Conservation (phyloP, 2,329 filamentous ascomycete genomes). For the Ophiostoma quercus region DNA sequence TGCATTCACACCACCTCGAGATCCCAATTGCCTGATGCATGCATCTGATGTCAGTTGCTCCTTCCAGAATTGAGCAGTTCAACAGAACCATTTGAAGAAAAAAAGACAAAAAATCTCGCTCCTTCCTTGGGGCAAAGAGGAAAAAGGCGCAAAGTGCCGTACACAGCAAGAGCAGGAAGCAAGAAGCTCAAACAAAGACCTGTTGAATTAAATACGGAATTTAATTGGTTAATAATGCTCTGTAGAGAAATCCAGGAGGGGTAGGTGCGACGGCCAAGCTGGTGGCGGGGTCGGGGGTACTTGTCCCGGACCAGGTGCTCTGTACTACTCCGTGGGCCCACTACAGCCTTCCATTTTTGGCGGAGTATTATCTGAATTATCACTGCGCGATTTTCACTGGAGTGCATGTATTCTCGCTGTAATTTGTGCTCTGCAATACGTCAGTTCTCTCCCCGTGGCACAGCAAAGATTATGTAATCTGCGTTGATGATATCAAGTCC, state of each 20-base stretch:
- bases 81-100: background rate
- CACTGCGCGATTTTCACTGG: slow-evolving; percentile 10
- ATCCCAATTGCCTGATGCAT: background rate
- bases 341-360: background rate
- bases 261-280: slow-evolving; percentile 5
- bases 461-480: background rate
- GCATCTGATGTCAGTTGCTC: background rate
- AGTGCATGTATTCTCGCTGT: slow-evolving; percentile 11
- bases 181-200: background rate
- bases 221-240: background rate
- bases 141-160: background rate
- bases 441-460: background rate
- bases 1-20: background rate
- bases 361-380: background rate
- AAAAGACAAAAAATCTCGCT: background rate
- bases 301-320: slow-evolving; percentile 10
- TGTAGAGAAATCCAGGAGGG: background rate
- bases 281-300: slow-evolving; percentile 14
- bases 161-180: background rate
- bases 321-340: background rate
- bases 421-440: slow-evolving; percentile 4
- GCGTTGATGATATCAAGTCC: background rate
- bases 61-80: background rate
- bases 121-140: background rate
- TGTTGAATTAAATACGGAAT: background rate